Percentiles rank a stretch among this genome's conserved stretches.
Conservation (phyloP, 768 basidiomycete species). For the Phylloporus sp. region DNA sequence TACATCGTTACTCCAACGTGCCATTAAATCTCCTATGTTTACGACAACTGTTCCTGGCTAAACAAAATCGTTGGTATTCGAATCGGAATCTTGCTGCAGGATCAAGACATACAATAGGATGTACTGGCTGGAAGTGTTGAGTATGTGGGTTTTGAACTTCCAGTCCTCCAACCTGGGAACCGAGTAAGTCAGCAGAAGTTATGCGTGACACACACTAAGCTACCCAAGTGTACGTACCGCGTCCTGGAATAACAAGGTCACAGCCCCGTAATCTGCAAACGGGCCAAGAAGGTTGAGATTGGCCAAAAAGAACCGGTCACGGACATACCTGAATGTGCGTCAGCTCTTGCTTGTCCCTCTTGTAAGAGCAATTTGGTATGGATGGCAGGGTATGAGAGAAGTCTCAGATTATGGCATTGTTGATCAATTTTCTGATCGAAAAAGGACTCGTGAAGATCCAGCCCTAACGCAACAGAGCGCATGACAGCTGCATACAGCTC, state of each 20-base stretch:
- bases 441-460: slow-evolving; percentile 67
- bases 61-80: slow-evolving; percentile 3
- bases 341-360: slow-evolving; percentile 76
- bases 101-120: slow-evolving; percentile 62
- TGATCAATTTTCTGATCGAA: slow-evolving; percentile 75
- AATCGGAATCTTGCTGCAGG: neutral
- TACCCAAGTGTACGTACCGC: slow-evolving; percentile 35
- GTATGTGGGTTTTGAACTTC: slow-evolving; percentile 83
- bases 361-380: slow-evolving; percentile 50
- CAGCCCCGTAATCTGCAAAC: slow-evolving; percentile 69
- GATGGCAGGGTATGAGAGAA: slow-evolving; percentile 81
- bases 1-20: slow-evolving; percentile 81
- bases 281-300: neutral
- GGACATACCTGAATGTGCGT: slow-evolving; percentile 66
- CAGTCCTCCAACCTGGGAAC: slow-evolving; percentile 66
- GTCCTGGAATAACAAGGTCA: slow-evolving; percentile 81
- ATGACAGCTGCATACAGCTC: slow-evolving; percentile 72
- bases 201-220: too few species aligned
- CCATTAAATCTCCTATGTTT: slow-evolving; percentile 76
- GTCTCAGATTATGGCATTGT: slow-evolving; percentile 76
- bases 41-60: slow-evolving; percentile 80
- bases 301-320: neutral
- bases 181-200: neutral
- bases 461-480: slow-evolving; percentile 78
- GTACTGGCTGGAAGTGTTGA: slow-evolving; percentile 63